Base-by-base conservation (phyloP, 2,329 filamentous ascomycete genomes). In the Thermoascus crustaceus region DNA sequence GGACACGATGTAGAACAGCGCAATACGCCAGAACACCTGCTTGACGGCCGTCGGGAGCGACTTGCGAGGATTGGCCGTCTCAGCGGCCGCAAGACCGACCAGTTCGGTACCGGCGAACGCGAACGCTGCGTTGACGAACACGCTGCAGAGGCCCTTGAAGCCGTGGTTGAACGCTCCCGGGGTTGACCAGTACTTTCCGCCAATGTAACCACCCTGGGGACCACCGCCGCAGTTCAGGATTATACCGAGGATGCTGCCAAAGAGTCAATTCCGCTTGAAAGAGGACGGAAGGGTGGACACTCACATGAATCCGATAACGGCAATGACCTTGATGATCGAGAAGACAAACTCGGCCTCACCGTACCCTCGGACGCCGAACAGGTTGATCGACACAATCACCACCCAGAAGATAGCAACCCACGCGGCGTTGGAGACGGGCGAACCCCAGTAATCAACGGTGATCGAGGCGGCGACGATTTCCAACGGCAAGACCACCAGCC, bases 1-100 rank as follows among this genome's bases (percentile, higher is more conserved):
- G 1, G 84, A 83, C 21, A 93, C 78, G 32, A 95, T 72, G 64
- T 94, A 95, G 67, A 95, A 95, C 38, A 93, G 71, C 3, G 79
- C 78, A 53, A 94, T 94, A 52, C 88, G 81, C 87, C 88, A 95
- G 61, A 94, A 94, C 14, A 94, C 86, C 58, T 94, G 87, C 64
- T 93, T 94, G 51, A 93, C 78, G 8, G 88, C 88, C 0, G 79
- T 86, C 0, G 88, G 88, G 0, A 95, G 70, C 1, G 82, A 84
- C 55, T 91, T 74, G 39, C 67, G 61, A 22, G 75, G 74, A 43
- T 77, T 73, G 13, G 61, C 61, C 7, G 73, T 72, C 53, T 78
- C 74, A 14, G 74, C 74, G 24, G 74, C 73, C 16, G 73, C 72
- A 29, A 78, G 60, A 52, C 75, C 76, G 27, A 77, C 72, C 23